Evolutionary conservation across 2,329 filamentous ascomycete genomes (phyloP).

Genomic region (Aspergillus tanneri): DNA sequence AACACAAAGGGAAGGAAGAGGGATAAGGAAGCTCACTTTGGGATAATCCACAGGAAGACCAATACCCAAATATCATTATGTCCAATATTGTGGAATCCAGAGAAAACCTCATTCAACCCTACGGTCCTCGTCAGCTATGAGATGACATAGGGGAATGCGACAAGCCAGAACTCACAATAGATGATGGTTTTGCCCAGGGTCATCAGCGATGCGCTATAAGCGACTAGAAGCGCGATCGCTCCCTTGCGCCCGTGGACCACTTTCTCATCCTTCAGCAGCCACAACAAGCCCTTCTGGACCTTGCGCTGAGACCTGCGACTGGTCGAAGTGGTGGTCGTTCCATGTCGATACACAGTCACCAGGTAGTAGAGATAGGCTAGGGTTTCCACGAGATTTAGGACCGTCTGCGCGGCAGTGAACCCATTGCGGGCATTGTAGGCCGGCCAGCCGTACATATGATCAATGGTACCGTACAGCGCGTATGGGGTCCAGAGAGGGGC

Average conservation of each 20-base stretch:
- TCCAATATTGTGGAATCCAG: constrained; percentile 60
- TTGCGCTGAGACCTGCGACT: constrained; percentile 27
- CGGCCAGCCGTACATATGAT: constrained; percentile 78
- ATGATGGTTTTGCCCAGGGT: constrained; percentile 67
- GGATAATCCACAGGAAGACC: constrained; percentile 62
- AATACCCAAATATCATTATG: constrained; percentile 59
- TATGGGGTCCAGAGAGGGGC: constrained; percentile 74
- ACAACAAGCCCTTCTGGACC: constrained; percentile 37
- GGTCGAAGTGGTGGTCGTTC: constrained; percentile 29
- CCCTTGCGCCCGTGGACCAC: constrained; percentile 54
- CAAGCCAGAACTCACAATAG: constrained; percentile 55
- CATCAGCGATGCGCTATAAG: constrained; percentile 60
- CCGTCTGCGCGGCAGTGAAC: constrained; percentile 73
- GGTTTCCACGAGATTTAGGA: constrained; percentile 68
- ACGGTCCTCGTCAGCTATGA: background rate
- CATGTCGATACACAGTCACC: constrained; percentile 50
- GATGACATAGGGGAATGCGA: no score
- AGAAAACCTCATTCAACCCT: constrained; percentile 61
- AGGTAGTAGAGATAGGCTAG: constrained; percentile 64
- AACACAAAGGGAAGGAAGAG: background rate
- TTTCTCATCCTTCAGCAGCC: constrained; percentile 50
- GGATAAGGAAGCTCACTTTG: constrained; percentile 55
- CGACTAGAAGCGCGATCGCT: constrained; percentile 57
- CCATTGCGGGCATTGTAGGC: constrained; percentile 67
- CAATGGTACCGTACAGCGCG: constrained; percentile 73